These are phyloP conservation scores for Aspergillus udagawae DNA, from an alignment of 2,329 filamentous ascomycete species.

Conservation along the genomic window DNA sequence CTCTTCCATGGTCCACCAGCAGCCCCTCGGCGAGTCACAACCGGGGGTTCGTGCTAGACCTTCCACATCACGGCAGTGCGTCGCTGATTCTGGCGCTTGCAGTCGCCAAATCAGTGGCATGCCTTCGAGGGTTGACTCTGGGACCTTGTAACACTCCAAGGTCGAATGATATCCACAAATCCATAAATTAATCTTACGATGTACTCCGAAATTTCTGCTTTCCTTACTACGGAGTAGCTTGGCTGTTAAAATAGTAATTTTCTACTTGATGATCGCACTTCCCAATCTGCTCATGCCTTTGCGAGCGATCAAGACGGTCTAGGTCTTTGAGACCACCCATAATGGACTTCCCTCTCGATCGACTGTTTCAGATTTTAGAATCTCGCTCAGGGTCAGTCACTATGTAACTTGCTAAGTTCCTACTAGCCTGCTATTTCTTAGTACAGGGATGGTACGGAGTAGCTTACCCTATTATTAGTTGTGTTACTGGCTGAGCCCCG, in stretches of 20 bases:
- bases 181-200: background rate
- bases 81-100: constrained; percentile 19
- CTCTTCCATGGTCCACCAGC: constrained; percentile 22
- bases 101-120: constrained; percentile 19
- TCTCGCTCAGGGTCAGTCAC: background rate
- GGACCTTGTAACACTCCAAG: background rate
- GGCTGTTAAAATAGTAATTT: background rate
- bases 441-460: background rate
- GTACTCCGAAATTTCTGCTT: too few species aligned
- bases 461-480: background rate
- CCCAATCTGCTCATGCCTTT: background rate
- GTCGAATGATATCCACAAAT: background rate
- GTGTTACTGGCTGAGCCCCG: constrained; percentile 6
- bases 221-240: too few species aligned
- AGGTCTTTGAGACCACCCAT: background rate
- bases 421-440: background rate
- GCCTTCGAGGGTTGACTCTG: constrained; percentile 16
- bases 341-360: background rate
- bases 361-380: background rate
- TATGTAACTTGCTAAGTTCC: background rate
- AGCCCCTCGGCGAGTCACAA: constrained; percentile 24
- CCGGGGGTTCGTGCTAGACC: constrained; percentile 26
- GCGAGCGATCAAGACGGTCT: background rate
- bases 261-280: background rate
- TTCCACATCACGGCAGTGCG: constrained; percentile 14